Evolutionary conservation across 2,329 filamentous ascomycete genomes (phyloP), one percentile per base, ranked within the genome.

Genomic region (Monosporascus sp.): DNA sequence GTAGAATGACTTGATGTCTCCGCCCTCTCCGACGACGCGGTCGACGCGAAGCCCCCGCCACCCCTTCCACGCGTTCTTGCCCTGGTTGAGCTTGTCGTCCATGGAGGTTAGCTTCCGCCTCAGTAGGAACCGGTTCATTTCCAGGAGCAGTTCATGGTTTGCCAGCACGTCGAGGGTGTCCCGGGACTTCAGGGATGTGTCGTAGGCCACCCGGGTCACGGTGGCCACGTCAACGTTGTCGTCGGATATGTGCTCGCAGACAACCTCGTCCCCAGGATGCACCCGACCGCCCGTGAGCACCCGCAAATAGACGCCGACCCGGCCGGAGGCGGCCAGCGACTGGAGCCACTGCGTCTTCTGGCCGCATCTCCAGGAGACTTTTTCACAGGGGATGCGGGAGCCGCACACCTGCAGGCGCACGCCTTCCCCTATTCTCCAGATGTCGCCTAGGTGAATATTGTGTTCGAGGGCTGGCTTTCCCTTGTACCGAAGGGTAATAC

Each of bases 301-400:
- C 9, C 55, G 54, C 11, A 62, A 41, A 45, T 61, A 63, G 17
- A 59, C 53, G 1, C 61, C 62, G 8, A 60, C 52, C 17, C 57
- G 57, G 1, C 61, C 59, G 25, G 55, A 57, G 6, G 49, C 54
- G 11, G 59, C 60, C 36, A 64, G 54, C 8, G 57, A 36, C 15
- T 54, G 41, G 3, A 63, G 59, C 61, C 60, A 62, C 24, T 52
- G 36, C 27, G 62, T 55, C 39, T 58, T 62, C 50, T 64, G 61
- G 6, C 57, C 57, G 49, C 61, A 63, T 25, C 61, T 50, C 60
- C 62, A 64, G 2, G 61, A 51, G 9, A 64, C 48, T 44, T 63
- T 63, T n/a, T 51, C 46, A 45, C 61, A 63, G 2, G 59, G 61
- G 22, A 63, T 53, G 14, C 61, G 57, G 8, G 57, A 54, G 9